Percentiles rank a stretch among this genome's conserved stretches.
phyloP scores from a whole-genome alignment of 2,329 filamentous ascomycete genomes.

The Bipolaris cookei region DNA sequence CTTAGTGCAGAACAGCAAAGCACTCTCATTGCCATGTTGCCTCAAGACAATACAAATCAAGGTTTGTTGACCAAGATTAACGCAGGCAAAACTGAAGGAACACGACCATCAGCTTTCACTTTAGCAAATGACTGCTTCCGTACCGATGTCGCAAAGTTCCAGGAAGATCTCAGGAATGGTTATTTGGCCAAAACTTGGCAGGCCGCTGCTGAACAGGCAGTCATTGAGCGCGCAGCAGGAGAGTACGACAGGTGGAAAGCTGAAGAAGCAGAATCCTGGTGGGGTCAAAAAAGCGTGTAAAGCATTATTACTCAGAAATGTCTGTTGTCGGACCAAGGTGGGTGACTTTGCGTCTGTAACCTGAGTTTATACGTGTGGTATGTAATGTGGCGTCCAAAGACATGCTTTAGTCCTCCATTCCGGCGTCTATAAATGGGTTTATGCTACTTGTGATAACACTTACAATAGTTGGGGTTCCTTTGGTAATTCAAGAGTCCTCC shows the following conservation, averaged over 20 bases:
- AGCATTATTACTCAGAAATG: not conserved
- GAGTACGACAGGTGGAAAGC: slow-evolving; percentile 64
- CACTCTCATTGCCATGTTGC: slow-evolving; percentile 34
- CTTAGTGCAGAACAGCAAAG: slow-evolving; percentile 32
- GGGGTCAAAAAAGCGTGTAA: slow-evolving; percentile 61
- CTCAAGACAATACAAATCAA: slow-evolving; percentile 22
- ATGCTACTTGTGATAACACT: too few relatives aligned
- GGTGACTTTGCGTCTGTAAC: not conserved
- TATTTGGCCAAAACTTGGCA: slow-evolving; percentile 65
- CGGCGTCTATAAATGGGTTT: too few relatives aligned
- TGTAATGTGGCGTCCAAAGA: too few relatives aligned
- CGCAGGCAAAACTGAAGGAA: slow-evolving; percentile 20
- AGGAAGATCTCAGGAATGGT: slow-evolving; percentile 62
- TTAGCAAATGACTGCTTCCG: slow-evolving; percentile 56
- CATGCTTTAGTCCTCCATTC: too few relatives aligned
- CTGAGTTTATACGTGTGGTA: too few relatives aligned
- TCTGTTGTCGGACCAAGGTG: not conserved
- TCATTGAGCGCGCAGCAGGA: slow-evolving; percentile 59
- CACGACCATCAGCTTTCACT: slow-evolving; percentile 34
- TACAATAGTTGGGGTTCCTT: too few relatives aligned
- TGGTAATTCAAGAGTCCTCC: too few relatives aligned
- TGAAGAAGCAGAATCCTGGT: slow-evolving; percentile 61
- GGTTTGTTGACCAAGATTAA: slow-evolving; percentile 22
- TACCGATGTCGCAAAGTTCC: slow-evolving; percentile 61
- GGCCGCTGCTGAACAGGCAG: slow-evolving; percentile 60